Conservation (phyloP, 495 filamentous ascomycete species). For the Neurospora sublineolata region DNA sequence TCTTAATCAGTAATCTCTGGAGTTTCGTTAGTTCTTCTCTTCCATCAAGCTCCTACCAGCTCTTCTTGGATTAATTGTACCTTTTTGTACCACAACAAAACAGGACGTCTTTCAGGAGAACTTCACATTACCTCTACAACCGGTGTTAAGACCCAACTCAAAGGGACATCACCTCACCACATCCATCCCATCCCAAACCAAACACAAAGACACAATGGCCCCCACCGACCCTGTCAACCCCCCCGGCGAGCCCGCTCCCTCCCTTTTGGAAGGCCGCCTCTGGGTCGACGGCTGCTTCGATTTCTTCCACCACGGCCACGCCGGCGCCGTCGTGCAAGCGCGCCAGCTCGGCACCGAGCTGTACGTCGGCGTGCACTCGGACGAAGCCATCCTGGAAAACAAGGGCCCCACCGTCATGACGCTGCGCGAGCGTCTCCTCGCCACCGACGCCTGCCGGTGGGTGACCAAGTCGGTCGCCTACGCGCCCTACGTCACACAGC, state of each 20-base stretch:
- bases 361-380: slow-evolving; percentile 84
- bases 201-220: slow-evolving; percentile 8
- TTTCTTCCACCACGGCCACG: slow-evolving; percentile 96
- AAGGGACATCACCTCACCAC: background rate
- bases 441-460: slow-evolving; percentile 93
- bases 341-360: slow-evolving; percentile 68
- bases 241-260: slow-evolving; percentile 29
- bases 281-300: slow-evolving; percentile 99
- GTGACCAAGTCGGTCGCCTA: slow-evolving; percentile 67
- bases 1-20: background rate
- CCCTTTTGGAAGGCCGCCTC: slow-evolving; percentile 58
- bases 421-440: slow-evolving; percentile 72
- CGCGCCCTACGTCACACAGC: slow-evolving; percentile 88
- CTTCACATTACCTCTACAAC: background rate
- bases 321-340: slow-evolving; percentile 84
- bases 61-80: background rate
- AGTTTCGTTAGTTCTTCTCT: background rate
- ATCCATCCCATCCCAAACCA: background rate
- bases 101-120: background rate
- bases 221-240: slow-evolving; percentile 12
- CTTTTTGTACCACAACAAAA: background rate
- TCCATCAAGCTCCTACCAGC: background rate
- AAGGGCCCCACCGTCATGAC: slow-evolving; percentile 98
- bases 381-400: slow-evolving; percentile 87
- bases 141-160: background rate